Conservation (phyloP, 441 rosid genomes). For the Syzygium syzygioides region DNA sequence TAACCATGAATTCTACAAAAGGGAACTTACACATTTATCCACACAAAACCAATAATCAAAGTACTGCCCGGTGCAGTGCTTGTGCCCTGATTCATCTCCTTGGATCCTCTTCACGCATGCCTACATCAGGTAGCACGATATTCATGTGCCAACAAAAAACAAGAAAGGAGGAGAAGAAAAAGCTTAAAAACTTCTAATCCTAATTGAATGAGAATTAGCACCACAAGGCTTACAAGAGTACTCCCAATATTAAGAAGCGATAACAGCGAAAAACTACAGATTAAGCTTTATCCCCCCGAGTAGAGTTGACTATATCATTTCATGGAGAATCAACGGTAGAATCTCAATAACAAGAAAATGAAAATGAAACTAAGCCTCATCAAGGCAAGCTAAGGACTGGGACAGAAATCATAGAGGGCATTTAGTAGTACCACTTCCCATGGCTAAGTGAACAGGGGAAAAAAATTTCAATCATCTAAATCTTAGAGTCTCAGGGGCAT, state of each 20-base stretch:
- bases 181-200: background rate
- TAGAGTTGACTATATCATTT: background rate
- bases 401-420: background rate
- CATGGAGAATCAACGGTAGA: background rate
- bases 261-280: background rate
- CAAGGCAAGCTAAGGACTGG: background rate
- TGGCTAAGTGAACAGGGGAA: background rate
- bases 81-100: constrained; percentile 4
- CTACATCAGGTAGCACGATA: background rate
- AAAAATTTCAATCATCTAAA: background rate
- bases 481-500: background rate
- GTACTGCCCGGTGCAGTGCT: constrained; percentile 4
- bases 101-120: constrained; percentile 1
- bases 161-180: background rate
- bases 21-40: background rate
- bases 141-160: background rate
- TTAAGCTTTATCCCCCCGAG: background rate
- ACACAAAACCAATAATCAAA: constrained; percentile 4
- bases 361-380: background rate
- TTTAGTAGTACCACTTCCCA: background rate
- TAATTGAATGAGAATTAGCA: background rate
- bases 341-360: background rate
- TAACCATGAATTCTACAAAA: background rate
- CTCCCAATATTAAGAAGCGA: background rate
- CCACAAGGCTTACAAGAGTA: background rate